phyloP scores from a whole-genome alignment of 2,329 filamentous ascomycete genomes.

The Penicillium palitans region DNA sequence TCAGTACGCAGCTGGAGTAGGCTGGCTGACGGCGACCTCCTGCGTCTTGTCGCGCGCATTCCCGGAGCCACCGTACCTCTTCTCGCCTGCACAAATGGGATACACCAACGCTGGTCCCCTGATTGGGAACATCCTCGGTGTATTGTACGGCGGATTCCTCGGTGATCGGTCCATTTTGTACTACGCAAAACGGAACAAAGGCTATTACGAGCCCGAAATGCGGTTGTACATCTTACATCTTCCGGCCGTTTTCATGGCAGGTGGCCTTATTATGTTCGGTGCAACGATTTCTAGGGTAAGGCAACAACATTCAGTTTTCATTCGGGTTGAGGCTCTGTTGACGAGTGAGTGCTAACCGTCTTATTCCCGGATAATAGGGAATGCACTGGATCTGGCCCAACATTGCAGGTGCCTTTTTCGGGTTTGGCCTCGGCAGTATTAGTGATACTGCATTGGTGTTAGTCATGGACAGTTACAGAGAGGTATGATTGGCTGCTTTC shows the following conservation, averaged over 20 bases:
- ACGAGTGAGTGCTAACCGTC: background rate
- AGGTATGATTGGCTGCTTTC: conserved; percentile 24
- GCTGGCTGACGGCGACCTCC: conserved; percentile 37
- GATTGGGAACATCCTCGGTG: conserved; percentile 44
- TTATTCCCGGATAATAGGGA: conserved; percentile 28
- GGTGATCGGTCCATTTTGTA: conserved; percentile 44
- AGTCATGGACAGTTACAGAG: conserved; percentile 35
- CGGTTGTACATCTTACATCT: conserved; percentile 40
- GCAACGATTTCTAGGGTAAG: conserved; percentile 38
- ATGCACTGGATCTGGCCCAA: conserved; percentile 48
- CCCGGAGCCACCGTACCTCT: conserved; percentile 36
- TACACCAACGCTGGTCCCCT: conserved; percentile 39
- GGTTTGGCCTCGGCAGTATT: conserved; percentile 43
- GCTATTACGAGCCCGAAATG: conserved; percentile 54
- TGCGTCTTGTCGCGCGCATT: conserved; percentile 40
- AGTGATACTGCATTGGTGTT: conserved; percentile 31
- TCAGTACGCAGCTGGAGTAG: conserved; percentile 43
- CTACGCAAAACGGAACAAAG: conserved; percentile 47
- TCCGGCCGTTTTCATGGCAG: conserved; percentile 43
- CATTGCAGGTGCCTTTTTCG: conserved; percentile 40
- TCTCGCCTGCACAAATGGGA: conserved; percentile 34
- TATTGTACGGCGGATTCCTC: conserved; percentile 43
- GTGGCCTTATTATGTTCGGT: conserved; percentile 48
- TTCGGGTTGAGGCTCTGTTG: background rate
- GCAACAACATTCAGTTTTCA: background rate